These are phyloP conservation scores for Mortierella claussenii DNA, from an alignment of 192 early-diverging fungal species.

Conservation along the genomic window DNA sequence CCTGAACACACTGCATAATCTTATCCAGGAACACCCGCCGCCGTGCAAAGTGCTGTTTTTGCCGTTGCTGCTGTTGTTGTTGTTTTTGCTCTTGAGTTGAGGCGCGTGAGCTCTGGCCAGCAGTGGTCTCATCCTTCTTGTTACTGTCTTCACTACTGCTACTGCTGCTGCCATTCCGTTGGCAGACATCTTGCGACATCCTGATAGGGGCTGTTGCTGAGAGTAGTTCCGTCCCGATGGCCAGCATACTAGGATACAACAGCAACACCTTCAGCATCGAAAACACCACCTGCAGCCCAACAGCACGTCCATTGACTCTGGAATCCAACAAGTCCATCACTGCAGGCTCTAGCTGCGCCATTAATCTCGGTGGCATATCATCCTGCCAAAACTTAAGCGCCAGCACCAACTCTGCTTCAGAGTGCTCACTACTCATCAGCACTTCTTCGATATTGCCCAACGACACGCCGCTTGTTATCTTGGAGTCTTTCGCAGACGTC, in stretches of 20 bases:
- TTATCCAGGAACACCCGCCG: conserved; percentile 34
- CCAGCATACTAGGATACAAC: conserved; percentile 36
- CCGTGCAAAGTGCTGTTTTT: conserved; percentile 18
- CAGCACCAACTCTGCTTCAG: conserved; percentile 36
- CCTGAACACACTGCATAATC: conserved; percentile 42
- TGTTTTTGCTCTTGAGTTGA: too few species aligned
- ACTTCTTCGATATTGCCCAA: conserved; percentile 6
- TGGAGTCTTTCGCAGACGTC: too few species aligned
- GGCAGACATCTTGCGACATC: not conserved
- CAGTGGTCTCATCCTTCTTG: not conserved
- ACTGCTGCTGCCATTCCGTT: not conserved
- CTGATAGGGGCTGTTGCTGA: not conserved
- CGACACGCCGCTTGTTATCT: not conserved
- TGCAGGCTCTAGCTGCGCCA: conserved; percentile 6
- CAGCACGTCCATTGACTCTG: conserved; percentile 42
- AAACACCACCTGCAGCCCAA: conserved; percentile 32
- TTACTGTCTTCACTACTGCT: not conserved
- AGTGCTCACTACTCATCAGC: conserved; percentile 26
- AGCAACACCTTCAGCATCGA: conserved; percentile 34
- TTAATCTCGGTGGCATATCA: conserved; percentile 17
- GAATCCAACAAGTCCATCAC: conserved; percentile 24
- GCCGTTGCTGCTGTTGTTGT: conserved; percentile 4
- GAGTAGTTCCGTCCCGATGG: conserved; percentile 33
- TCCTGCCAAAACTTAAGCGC: conserved; percentile 43
- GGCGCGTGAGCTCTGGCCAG: not conserved